Evolutionary conservation across 306 rosid species (phyloP).

Genomic region (Ziziphus jujuba): DNA sequence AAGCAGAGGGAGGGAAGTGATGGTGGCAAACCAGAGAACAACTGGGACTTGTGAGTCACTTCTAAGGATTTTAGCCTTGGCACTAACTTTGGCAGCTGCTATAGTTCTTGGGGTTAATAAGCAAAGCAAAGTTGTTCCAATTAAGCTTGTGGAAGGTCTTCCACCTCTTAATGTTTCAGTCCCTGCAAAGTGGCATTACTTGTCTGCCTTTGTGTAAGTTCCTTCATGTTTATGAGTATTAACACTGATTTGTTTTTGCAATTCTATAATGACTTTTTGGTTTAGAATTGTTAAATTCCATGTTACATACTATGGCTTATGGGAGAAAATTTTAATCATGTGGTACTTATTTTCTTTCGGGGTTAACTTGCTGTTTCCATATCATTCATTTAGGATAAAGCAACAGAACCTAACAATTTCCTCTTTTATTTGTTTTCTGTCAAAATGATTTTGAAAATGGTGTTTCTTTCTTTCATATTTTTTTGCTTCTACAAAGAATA

Average conservation of each 20-base stretch:
- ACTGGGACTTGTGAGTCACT: slow-evolving; percentile 27
- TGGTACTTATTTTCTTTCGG: too few relatives aligned
- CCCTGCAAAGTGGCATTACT: slow-evolving; percentile 63
- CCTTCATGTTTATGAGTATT: background rate
- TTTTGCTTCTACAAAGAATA: too few relatives aligned
- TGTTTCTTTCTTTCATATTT: too few relatives aligned
- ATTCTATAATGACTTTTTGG: background rate
- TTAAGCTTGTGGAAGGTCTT: slow-evolving; percentile 24
- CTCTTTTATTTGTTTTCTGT: too few relatives aligned
- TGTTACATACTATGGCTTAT: too few relatives aligned
- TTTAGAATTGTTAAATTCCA: background rate
- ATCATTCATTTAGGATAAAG: too few relatives aligned
- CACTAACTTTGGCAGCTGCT: slow-evolving; percentile 50
- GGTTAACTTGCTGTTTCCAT: too few relatives aligned
- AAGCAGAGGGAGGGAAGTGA: slow-evolving; percentile 28
- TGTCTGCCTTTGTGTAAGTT: slow-evolving; percentile 69
- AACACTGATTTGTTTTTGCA: background rate
- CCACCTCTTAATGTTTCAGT: slow-evolving; percentile 55
- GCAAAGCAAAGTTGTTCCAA: slow-evolving; percentile 46
- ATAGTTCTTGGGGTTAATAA: slow-evolving; percentile 45
- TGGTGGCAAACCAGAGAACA: slow-evolving; percentile 9
- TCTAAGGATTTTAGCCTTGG: slow-evolving; percentile 55
- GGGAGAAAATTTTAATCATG: too few relatives aligned
- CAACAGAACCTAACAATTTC: too few relatives aligned
- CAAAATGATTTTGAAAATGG: too few relatives aligned